Percentiles rank a stretch among this genome's conserved stretches.
Conservation (phyloP, 805 yeast genomes). For the Helenozyma rhizophorensis region DNA sequence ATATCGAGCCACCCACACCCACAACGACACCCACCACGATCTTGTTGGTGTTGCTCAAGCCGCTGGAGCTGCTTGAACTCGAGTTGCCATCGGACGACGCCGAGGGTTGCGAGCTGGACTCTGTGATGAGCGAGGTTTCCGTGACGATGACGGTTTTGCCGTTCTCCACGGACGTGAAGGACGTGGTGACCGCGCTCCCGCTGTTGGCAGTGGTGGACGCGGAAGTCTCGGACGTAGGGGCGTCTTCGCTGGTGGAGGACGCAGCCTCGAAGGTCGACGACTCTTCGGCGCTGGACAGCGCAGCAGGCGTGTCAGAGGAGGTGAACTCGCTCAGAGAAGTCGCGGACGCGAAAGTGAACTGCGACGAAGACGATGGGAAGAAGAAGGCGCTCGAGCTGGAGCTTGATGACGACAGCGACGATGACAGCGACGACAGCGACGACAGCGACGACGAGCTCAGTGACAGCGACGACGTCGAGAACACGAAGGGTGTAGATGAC, state of each 20-base stretch:
- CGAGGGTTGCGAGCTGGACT: slow-evolving; percentile 22
- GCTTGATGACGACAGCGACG: neutral
- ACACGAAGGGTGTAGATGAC: neutral
- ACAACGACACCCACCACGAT: slow-evolving; percentile 46
- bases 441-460: neutral
- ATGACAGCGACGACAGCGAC: neutral
- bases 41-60: slow-evolving; percentile 38
- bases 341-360: neutral
- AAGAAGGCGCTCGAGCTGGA: neutral
- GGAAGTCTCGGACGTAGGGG: too few species aligned
- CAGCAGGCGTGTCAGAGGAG: neutral
- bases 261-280: neutral
- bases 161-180: slow-evolving; percentile 26
- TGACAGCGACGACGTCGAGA: neutral
- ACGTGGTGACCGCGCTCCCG: too few species aligned
- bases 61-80: slow-evolving; percentile 19
- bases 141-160: slow-evolving; percentile 39
- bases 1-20: slow-evolving; percentile 42
- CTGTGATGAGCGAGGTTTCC: slow-evolving; percentile 28
- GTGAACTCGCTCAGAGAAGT: neutral
- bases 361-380: neutral
- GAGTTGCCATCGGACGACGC: slow-evolving; percentile 16
- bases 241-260: too few species aligned
- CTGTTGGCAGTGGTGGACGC: too few species aligned
- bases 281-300: neutral